These are phyloP conservation scores for Hippophae gyantsensis DNA, from an alignment of 306 rosid species.

Conservation along the genomic window DNA sequence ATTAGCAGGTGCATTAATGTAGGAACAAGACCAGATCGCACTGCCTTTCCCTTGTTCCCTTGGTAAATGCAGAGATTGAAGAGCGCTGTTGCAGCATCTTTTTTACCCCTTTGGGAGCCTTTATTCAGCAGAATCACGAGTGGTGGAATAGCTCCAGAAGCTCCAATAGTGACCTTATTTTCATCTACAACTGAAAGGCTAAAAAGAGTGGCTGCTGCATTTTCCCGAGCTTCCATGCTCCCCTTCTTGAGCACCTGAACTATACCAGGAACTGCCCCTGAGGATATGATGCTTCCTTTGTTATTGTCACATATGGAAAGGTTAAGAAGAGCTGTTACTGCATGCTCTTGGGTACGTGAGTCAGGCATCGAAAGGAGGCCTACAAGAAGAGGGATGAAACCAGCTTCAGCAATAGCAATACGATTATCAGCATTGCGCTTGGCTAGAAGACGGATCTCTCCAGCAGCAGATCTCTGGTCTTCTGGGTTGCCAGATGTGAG, in stretches of 20 bases:
- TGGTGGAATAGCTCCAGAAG: constrained; percentile 89
- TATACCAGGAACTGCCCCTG: constrained; percentile 88
- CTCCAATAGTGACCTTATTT: constrained; percentile 77
- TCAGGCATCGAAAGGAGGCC: constrained; percentile 66
- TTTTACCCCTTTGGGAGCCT: constrained; percentile 96
- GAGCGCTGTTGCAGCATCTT: constrained; percentile 97
- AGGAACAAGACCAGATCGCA: constrained; percentile 88
- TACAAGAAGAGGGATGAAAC: constrained; percentile 88
- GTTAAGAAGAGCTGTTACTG: constrained; percentile 96
- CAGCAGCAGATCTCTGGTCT: constrained; percentile 81
- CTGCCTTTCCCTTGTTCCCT: constrained; percentile 94
- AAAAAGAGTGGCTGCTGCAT: constrained; percentile 97
- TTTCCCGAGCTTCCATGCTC: constrained; percentile 99
- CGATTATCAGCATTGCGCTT: constrained; percentile 96
- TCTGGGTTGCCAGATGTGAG: constrained; percentile 60
- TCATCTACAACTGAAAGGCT: constrained; percentile 96
- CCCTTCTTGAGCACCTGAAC: constrained; percentile 87
- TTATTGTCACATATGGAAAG: constrained; percentile 89
- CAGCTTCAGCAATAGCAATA: constrained; percentile 96
- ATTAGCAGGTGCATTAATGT: constrained; percentile 77
- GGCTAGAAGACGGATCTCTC: constrained; percentile 96
- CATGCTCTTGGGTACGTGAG: constrained; percentile 95
- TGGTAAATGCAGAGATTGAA: constrained; percentile 92
- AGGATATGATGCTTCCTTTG: constrained; percentile 74
- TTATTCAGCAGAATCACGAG: constrained; percentile 71